Base-by-base conservation (phyloP, 257 asterid genomes). In the Buddleja alternifolia region DNA sequence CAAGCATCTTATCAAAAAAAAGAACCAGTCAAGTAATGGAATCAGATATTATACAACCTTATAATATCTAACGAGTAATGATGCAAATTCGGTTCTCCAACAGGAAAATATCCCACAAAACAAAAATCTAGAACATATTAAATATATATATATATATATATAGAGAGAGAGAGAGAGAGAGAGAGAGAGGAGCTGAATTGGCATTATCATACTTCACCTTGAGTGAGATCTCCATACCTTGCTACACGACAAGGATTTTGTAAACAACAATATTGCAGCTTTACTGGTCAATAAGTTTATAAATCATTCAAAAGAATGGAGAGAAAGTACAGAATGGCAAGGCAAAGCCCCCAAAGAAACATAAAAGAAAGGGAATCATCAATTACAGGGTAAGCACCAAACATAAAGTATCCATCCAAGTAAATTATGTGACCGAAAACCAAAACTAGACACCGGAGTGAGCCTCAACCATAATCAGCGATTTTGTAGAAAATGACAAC, bases 21-120 rank as follows among this genome's bases (percentile, higher is more conserved):
- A n/a, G n/a, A n/a, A n/a, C n/a, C n/a, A n/a, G n/a, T 32, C 60
- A 37, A 60, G 46, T 55, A 32, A 63, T 6, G 32, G 44, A 73
- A 45, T 29, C 20, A 50, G 25, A 44, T 20, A 73, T 29, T 45
- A 34, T 7, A 15, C 21, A 24, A 9, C 57, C 37, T 29, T 19
- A 32, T 32, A 40, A 32, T 48, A 46, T 66, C 73, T 47, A 19
- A 29, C 34, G 34, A 29, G 34, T 29, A 29, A 21, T 1, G 12
- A 32, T 0, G 15, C 23, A 52, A 63, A 47, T 21, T 21, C 59
- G 57, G 9, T 59, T 14, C n/a, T 44, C 34, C 15, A 29, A 54
- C n/a, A 65, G 19, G 69, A 32, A 48, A 21, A 40, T 36, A 70
- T 12, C 41, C 44, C 1, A 15, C 11, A 36, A n/a, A 37, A 40